These are phyloP conservation scores for Pisolithus thermaeus DNA, from an alignment of 1,284 basidiomycete species.

Conservation along the genomic window DNA sequence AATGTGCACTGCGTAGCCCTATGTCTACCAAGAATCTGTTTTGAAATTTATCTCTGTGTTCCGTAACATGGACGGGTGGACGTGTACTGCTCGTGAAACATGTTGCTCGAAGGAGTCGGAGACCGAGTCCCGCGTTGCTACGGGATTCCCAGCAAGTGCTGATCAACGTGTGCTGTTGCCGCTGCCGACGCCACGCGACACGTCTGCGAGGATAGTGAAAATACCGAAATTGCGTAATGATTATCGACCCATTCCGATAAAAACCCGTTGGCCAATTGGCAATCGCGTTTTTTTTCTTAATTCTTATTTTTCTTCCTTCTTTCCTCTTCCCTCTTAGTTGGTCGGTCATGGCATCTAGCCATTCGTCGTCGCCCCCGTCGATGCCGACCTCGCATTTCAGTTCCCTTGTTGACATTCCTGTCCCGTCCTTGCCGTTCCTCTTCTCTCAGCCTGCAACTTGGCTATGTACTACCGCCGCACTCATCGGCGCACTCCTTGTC, in stretches of 20 bases:
- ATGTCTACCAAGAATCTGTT: too few relatives aligned
- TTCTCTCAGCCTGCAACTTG: constrained; percentile 41
- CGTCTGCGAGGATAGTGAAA: not conserved
- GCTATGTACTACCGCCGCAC: constrained; percentile 59
- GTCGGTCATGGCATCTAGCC: constrained; percentile 30
- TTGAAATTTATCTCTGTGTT: too few relatives aligned
- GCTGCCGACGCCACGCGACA: not conserved
- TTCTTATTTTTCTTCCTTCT: not conserved
- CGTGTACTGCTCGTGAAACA: too few relatives aligned
- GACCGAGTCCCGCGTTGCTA: too few relatives aligned
- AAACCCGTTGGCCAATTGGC: not conserved
- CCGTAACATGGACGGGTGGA: too few relatives aligned
- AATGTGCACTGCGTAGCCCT: too few relatives aligned
- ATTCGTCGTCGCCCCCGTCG: constrained; percentile 31
- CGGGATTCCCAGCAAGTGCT: too few relatives aligned
- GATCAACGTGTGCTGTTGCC: too few relatives aligned
- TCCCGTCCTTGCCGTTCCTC: constrained; percentile 37
- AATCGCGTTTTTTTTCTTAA: not conserved
- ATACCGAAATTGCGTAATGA: not conserved
- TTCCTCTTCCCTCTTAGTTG: not conserved
- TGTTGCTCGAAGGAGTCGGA: too few relatives aligned
- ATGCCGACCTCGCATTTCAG: constrained; percentile 38
- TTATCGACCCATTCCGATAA: not conserved
- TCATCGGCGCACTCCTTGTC: constrained; percentile 60
- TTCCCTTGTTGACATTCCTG: constrained; percentile 38